Evolutionary conservation across 768 basidiomycete genomes (phyloP).

Genomic region (Austroboletus eburneus): DNA sequence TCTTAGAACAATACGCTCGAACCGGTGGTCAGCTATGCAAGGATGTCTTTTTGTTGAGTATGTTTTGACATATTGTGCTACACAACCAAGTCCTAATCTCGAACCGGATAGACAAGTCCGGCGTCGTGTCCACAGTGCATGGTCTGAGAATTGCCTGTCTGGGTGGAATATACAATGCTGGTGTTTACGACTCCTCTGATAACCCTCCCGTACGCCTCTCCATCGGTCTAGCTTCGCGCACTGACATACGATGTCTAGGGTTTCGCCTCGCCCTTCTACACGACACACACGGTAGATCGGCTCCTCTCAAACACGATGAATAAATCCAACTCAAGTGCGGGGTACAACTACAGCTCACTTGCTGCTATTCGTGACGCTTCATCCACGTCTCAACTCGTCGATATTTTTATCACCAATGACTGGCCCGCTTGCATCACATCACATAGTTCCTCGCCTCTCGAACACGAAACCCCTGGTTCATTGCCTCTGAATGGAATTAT

Average conservation of each 20-base stretch:
- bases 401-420: constrained; percentile 77
- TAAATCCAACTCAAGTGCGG: constrained; percentile 42
- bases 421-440: constrained; percentile 68
- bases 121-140: constrained; percentile 70
- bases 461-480: constrained; percentile 43
- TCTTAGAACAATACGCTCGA: constrained; percentile 71
- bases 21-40: constrained; percentile 76
- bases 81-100: constrained; percentile 1
- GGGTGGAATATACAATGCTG: constrained; percentile 69
- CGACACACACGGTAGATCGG: constrained; percentile 63
- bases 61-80: constrained; percentile 29
- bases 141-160: constrained; percentile 83
- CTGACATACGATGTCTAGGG: constrained; percentile 41
- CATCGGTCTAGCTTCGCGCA: background rate
- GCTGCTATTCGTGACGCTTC: constrained; percentile 62
- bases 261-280: constrained; percentile 74
- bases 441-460: constrained; percentile 50
- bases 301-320: constrained; percentile 67
- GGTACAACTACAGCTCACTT: constrained; percentile 57
- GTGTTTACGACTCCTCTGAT: constrained; percentile 55
- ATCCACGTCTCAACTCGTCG: constrained; percentile 60
- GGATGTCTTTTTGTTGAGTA: constrained; percentile 84
- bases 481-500: constrained; percentile 64
- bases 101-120: constrained; percentile 66
- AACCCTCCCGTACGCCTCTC: constrained; percentile 53